phyloP scores from a whole-genome alignment of 495 filamentous ascomycete genomes.

The Tuber melanosporum region DNA sequence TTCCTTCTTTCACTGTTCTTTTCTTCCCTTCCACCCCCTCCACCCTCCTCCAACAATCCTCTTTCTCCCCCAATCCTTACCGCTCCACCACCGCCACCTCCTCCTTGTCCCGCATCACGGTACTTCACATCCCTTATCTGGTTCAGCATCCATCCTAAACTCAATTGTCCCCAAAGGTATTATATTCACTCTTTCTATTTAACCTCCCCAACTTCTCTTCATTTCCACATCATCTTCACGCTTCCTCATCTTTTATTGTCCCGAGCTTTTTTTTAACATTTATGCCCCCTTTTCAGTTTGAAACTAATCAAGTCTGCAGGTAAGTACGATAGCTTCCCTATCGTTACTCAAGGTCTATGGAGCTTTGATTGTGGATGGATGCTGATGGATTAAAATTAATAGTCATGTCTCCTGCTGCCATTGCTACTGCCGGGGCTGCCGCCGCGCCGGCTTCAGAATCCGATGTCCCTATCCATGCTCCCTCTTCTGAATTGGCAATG shows the following conservation, averaged over 20 bases:
- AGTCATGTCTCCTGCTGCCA: slow-evolving; percentile 29
- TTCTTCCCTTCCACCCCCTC: neutral
- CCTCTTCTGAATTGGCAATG: slow-evolving; percentile 74
- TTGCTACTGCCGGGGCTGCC: slow-evolving; percentile 10
- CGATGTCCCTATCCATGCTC: slow-evolving; percentile 52
- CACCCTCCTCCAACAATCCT: neutral
- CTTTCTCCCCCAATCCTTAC: neutral
- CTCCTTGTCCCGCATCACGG: slow-evolving; percentile 13
- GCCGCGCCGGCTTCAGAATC: neutral
- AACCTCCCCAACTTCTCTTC: neutral
- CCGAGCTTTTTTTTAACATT: neutral
- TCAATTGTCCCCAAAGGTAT: slow-evolving; percentile 7
- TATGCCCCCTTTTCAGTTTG: slow-evolving; percentile 6
- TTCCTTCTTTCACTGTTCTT: neutral
- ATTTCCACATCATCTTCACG: neutral
- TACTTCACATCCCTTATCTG: slow-evolving; percentile 16
- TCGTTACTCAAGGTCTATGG: neutral
- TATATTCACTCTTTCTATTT: slow-evolving; percentile 10
- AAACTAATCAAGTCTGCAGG: slow-evolving; percentile 10
- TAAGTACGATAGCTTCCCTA: slow-evolving; percentile 3
- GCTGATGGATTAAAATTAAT: neutral
- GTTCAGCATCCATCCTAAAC: slow-evolving; percentile 11
- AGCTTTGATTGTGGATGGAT: neutral
- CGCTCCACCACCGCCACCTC: neutral
- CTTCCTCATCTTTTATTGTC: neutral